Base-by-base conservation (phyloP, 441 rosid genomes). In the Brassica balearica region DNA sequence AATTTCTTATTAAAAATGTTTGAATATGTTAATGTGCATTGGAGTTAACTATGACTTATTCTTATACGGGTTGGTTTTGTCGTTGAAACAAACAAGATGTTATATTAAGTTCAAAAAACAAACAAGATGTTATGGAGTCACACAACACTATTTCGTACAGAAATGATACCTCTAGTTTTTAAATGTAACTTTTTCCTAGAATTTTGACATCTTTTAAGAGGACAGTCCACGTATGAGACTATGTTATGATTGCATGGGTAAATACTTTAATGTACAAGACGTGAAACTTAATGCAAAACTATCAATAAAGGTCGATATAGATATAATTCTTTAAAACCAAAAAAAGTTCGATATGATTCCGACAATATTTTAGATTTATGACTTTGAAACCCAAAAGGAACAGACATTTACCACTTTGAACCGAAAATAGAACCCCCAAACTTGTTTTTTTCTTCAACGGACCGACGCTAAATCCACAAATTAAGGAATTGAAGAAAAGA, bases 381-480 rank as follows among this genome's bases (percentile, higher is more conserved):
- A 55, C 79, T 73, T 64, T 79, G 4, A 38, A 38, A 38, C 46
- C 46, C 3, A 10, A 41, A 41, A 41, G 48, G 48, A 41, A 60
- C 65, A 74, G 3, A 60, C 65, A 74, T 69, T 55, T 74, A 79
- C 72, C 32, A 14, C 61, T 60, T 53, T 38, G 48, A 74, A 79
- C 38, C 46, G 66, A 74, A 68, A 63, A 36, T n/a, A 69, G 15
- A 69, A 68, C 46, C 41, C n/a, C 3, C 8, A 19, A 74, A 12
- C 7, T 29, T 73, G 60, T 17, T 53, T 65, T 72, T 41, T 71
- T 7, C 1, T 20, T 9, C 29, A 23, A 69, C 38, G 75, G 72
- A 63, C 82, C 75, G 75, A 79, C 72, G 75, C 43, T 41, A 74
- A 74, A 69, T 69, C 79, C 82, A 74, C 72, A 71, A 79, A 64